These are phyloP conservation scores for Tetragonia tetragonoides DNA, from an alignment of 148 eudicot species.

Conservation along the genomic window DNA sequence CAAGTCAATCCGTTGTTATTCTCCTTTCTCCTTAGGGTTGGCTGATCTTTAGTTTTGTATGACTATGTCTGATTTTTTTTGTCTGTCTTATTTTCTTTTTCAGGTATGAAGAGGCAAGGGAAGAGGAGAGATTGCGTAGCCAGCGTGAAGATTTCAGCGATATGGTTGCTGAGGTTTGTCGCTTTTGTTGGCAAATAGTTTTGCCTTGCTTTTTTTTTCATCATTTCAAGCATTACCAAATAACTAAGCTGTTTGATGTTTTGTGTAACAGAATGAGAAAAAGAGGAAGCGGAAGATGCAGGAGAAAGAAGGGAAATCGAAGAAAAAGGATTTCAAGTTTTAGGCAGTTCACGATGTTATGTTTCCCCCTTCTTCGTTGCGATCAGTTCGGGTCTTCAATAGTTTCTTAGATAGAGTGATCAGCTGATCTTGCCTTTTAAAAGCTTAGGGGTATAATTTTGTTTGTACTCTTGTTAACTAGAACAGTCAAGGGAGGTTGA, in stretches of 20 bases:
- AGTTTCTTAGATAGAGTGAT: too few species aligned
- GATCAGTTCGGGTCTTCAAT: too few species aligned
- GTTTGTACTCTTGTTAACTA: too few species aligned
- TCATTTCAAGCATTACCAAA: neutral
- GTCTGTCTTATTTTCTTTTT: neutral
- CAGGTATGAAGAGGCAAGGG: slow-evolving; percentile 94
- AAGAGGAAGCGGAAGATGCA: slow-evolving; percentile 92
- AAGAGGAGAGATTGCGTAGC: slow-evolving; percentile 83
- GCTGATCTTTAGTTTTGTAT: too few species aligned
- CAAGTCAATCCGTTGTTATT: neutral
- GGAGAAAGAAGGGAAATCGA: slow-evolving; percentile 76
- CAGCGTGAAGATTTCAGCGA: slow-evolving; percentile 95
- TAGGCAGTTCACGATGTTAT: slow-evolving; percentile 24
- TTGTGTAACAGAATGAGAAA: slow-evolving; percentile 57
- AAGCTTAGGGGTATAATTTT: too few species aligned
- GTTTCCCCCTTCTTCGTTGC: neutral
- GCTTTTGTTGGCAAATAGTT: neutral
- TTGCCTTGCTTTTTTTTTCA: neutral
- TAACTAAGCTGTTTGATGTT: neutral
- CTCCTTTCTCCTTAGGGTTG: neutral
- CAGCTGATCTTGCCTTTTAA: too few species aligned
- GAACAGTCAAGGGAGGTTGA: too few species aligned
- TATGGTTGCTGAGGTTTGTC: slow-evolving; percentile 92
- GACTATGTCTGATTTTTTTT: neutral
- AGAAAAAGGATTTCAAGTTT: slow-evolving; percentile 89